Evolutionary conservation across 345 rosid species (phyloP), one percentile per base, ranked within the genome.

Genomic region (Acer saccharum): DNA sequence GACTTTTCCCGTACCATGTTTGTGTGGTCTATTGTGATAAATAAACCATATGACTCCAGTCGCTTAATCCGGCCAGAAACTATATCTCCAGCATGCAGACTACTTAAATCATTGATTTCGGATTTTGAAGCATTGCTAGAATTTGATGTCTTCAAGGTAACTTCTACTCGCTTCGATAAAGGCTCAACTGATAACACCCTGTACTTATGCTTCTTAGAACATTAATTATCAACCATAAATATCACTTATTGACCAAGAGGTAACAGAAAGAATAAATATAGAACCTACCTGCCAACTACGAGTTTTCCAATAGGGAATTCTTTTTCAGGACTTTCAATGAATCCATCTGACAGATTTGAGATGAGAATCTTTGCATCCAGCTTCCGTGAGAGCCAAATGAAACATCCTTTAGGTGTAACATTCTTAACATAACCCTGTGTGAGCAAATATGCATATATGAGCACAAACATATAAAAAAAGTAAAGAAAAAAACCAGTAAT

Each of bases 221-320:
- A 54, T 4, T 0, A 35, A 44, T 35, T 44, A 46, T 62, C 44
- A 10, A 60, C 27, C 25, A 66, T 25, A 75, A 76, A 52, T 69
- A 17, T 58, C 68, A 64, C 60, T 58, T 70, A 43, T 66, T 66
- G 65, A 18, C 57, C 72, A 73, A 71, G 10, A 73, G 48, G 48
- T 18, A 60, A 68, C 23, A 72, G 65, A 52, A 70, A 69, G 64
- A 77, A 58, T 60, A 43, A 75, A 65, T 57, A 74, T 65, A 69
- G 25, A 76, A 74, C 48, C 65, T 83, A 94, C 99, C 94, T 89
- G 81, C 99, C 99, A 80, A 65, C 50, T 39, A 94, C 94, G 68
- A 91, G 98, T 86, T 92, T 94, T 65, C 99, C 97, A 63, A 94
- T 81, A 39, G 98, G 97, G 76, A 96, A 94, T 83, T 94, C 95